Evolutionary conservation across 257 asterid genomes (phyloP), one percentile per base, ranked within the genome.

Genomic region (Verbena officinalis): DNA sequence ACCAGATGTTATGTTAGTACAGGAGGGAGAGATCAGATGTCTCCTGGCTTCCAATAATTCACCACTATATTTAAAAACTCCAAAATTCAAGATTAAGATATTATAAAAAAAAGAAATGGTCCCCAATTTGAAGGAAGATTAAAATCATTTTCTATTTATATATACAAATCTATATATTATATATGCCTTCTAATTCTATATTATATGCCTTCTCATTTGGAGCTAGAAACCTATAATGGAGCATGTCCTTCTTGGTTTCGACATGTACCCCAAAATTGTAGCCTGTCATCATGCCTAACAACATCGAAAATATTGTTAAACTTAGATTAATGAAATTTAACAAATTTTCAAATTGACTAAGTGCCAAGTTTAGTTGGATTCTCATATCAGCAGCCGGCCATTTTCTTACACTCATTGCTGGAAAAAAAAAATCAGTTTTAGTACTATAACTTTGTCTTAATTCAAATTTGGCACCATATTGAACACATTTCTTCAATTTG

Each of bases 221-320:
- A 50, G 15, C 74, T 76, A 48, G 72, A 79, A n/a, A 66, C 83
- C 81, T 84, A 40, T 64, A 75, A 74, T 73, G 86, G 84, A 75
- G 89, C 89, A 86, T 88, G 96, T 86, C 81, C 33, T 75, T 70
- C 75, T 73, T 77, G 59, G 22, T 16, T 42, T 81, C 55, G 85
- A 80, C 96, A 88, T 88, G 95, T 84, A 88, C 86, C 96, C 90
- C 80, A 30, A 60, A 59, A 31, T 3, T 16, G 80, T 19, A 68
- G 73, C 75, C 78, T 79, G 72, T 72, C 85, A 72, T 72, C 85
- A 72, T 65, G 36, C 42, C 63, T 39, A 59, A 42, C 23, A 50
- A 27, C 40, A 59, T 54, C 67, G 34, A 17, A 24, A 24, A 60
- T 15, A 36, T 7, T 36, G 40, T 36, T n/a, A 36, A 36, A 1